Evolutionary conservation across 2,329 filamentous ascomycete species (phyloP).

Genomic region (Aspergillus carbonarius): DNA sequence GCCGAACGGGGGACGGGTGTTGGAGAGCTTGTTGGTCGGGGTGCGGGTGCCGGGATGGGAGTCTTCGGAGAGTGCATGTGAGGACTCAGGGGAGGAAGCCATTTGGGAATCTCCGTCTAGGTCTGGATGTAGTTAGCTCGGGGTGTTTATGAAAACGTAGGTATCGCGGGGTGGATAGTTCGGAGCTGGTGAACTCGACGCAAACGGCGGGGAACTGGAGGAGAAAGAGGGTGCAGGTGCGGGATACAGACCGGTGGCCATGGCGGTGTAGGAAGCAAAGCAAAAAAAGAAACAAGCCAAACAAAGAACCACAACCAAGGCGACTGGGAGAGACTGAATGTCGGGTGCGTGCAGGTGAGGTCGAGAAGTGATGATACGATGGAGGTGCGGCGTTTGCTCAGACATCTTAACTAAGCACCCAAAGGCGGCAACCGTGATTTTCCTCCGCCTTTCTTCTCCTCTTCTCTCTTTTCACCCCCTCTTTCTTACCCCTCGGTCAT

Average conservation of each 20-base stretch:
- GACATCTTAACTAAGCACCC: conserved; percentile 16
- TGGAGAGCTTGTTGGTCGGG: conserved; percentile 35
- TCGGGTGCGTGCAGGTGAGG: neutral
- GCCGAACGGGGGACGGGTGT: conserved; percentile 20
- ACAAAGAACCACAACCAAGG: neutral
- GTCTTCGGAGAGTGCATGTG: conserved; percentile 41
- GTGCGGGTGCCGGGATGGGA: conserved; percentile 42
- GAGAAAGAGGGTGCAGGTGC: neutral
- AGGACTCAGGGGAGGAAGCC: conserved; percentile 48
- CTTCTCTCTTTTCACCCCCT: neutral
- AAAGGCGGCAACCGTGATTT: conserved; percentile 6
- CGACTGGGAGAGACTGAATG: neutral
- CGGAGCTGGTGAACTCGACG: neutral
- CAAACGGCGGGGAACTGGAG: neutral
- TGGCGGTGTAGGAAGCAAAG: conserved; percentile 6
- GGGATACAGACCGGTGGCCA: conserved; percentile 25
- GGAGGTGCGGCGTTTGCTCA: neutral
- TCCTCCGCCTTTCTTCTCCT: conserved; percentile 1
- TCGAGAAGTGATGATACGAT: conserved; percentile 2
- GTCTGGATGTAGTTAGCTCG: conserved; percentile 35
- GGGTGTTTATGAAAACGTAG: neutral
- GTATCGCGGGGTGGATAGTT: neutral
- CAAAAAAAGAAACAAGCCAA: neutral
- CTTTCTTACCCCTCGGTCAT: conserved; percentile 1
- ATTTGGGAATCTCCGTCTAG: conserved; percentile 58